Base-by-base conservation (phyloP, 805 yeast genomes). In the Starmerella asiatica region DNA sequence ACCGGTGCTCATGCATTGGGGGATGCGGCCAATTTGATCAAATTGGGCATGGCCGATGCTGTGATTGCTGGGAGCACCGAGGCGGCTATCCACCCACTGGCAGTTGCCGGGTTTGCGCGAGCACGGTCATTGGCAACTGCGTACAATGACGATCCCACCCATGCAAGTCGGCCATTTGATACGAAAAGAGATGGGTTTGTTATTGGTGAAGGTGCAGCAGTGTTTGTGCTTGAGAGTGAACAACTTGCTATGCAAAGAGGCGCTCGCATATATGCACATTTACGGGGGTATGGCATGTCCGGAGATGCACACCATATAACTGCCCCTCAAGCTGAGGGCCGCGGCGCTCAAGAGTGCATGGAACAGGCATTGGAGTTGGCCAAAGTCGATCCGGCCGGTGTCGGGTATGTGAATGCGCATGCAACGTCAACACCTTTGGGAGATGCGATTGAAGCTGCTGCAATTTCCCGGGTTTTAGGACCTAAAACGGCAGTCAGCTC, bases 41-140 rank as follows among this genome's bases (percentile, higher is more conserved):
- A 68, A 44, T 75, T 76, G 40, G 93, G 82, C 3, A 79, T 80
- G 61, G 83, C 88, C 9, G 78, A 85, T 49, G 82, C 79, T 3
- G 81, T 86, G 75, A 67, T 91, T 8, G 91, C 94, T 7, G 98
- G 98, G n/a, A 93, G 95, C 1, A 65, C 94, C 3, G 99, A 91
- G 53, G 76, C 88, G 3, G 71, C 84, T 11, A 64, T 85, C 7
- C 93, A 84, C 55, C 97, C 96, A 1, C 53, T 86, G 28, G 77
- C 94, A 0, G 61, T 91, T 4, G 80, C 91, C 0, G 97, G 96
- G 1, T 91, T 91, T 62, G 79, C 94, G 2, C 64, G 97, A 32
- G 91, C 95, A 3, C 75, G 82, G 50, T 76, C 93, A 3, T 70
- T 91, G 9, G 75, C 76, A 3, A 70, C 85, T 0, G 67, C 61